Conservation (phyloP, 139 green algal genomes). For the Dunaliella primolecta region DNA sequence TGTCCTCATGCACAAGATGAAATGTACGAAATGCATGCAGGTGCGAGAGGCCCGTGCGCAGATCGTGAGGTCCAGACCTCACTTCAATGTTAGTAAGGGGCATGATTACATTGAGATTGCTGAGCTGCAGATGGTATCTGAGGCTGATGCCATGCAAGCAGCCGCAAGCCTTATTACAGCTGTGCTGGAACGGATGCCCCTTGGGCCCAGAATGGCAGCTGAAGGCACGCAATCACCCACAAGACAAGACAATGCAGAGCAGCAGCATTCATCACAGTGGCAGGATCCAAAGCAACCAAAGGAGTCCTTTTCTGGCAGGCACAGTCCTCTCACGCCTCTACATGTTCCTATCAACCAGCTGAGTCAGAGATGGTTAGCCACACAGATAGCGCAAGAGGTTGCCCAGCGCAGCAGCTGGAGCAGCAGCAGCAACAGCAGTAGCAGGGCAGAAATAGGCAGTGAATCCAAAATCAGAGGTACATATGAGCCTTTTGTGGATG, state of each 20-base stretch:
- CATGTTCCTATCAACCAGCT: background rate
- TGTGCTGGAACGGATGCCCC: background rate
- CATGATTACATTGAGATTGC: too few species aligned
- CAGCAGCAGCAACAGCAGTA: background rate
- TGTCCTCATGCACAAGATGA: too few species aligned
- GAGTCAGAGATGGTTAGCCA: background rate
- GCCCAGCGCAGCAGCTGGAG: background rate
- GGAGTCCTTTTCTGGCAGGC: background rate
- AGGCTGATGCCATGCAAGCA: background rate
- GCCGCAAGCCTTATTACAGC: background rate
- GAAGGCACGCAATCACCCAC: too few species aligned
- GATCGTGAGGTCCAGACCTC: too few species aligned
- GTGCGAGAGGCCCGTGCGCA: too few species aligned
- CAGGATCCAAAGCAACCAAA: background rate
- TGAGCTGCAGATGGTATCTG: background rate
- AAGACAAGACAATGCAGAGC: too few species aligned
- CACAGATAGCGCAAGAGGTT: too few species aligned
- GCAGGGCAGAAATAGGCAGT: background rate
- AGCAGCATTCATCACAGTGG: too few species aligned
- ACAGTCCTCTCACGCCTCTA: background rate
- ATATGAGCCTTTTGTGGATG: background rate
- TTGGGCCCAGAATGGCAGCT: too few species aligned
- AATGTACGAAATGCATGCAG: too few species aligned
- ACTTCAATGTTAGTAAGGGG: too few species aligned
- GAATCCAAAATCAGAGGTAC: too few species aligned